Evolutionary conservation across 2,329 filamentous ascomycete species (phyloP).

Genomic region (Atkinsonella texensis): DNA sequence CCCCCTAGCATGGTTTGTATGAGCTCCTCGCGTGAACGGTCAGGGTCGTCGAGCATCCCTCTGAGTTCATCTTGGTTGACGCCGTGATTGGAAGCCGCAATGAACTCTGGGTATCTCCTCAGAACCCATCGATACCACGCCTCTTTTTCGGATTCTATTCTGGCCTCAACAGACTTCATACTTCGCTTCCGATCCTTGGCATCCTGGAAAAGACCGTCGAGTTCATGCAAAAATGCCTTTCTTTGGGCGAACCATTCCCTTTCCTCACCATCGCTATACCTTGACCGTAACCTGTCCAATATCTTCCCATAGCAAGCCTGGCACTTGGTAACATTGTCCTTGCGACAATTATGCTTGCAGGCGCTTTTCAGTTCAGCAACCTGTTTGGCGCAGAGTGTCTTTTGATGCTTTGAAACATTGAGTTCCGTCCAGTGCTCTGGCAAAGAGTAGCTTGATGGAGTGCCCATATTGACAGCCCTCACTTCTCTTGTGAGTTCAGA

Average conservation of each 20-base stretch:
- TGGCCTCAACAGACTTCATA: slow-evolving; percentile 34
- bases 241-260: slow-evolving; percentile 42
- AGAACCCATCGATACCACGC: slow-evolving; percentile 39
- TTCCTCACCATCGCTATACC: slow-evolving; percentile 22
- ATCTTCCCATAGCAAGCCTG: slow-evolving; percentile 34
- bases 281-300: slow-evolving; percentile 30
- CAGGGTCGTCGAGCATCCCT: slow-evolving; percentile 25
- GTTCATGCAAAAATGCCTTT: slow-evolving; percentile 34
- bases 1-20: slow-evolving; percentile 24
- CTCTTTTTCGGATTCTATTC: slow-evolving; percentile 38
- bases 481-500: background rate
- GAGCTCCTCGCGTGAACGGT: slow-evolving; percentile 24
- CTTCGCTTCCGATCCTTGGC: slow-evolving; percentile 31
- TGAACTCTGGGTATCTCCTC: slow-evolving; percentile 26
- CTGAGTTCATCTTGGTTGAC: slow-evolving; percentile 21
- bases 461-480: slow-evolving; percentile 11
- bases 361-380: slow-evolving; percentile 28
- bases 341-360: slow-evolving; percentile 32
- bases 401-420: slow-evolving; percentile 19
- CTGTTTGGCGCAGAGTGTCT: slow-evolving; percentile 26
- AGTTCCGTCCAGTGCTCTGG: slow-evolving; percentile 29
- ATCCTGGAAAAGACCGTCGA: slow-evolving; percentile 36
- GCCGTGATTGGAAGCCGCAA: slow-evolving; percentile 19
- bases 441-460: slow-evolving; percentile 15
- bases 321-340: slow-evolving; percentile 32